Evolutionary conservation across 345 rosid genomes (phyloP), one percentile per base, ranked within the genome.

Genomic region (Carallia pectinifolia): DNA sequence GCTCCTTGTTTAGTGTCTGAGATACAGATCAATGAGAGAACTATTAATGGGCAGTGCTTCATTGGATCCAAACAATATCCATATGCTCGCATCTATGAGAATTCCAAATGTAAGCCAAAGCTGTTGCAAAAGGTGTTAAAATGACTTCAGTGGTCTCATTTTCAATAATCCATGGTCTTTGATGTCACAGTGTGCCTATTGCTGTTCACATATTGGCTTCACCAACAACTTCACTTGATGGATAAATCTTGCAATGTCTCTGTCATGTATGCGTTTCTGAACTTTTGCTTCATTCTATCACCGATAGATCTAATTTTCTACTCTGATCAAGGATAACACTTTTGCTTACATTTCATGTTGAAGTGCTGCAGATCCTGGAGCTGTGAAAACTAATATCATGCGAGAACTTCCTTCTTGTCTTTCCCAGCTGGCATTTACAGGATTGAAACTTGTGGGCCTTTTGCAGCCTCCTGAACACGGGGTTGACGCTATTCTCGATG

Each of bases 341-440:
- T 63, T 40, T 56, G 74, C 19, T 73, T 73, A 44, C 48, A 23
- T 66, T 68, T 36, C 53, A 58, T 48, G 59, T 62, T 75, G 44
- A 72, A 91, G 98, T 79, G 88, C 95, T 67, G 92, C 83, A 13
- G 99, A 95, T 85, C 99, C 97, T 67, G 99, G 97, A 80, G 76
- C 62, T 0, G 99, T 86, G 23, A 62, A 85, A 77, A 95, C 99
- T 54, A 86, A 89, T 71, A 88, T 95, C 79, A 87, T 89, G 99
- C 85, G 90, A 71, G 99, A 95, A 82, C 65, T 92, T 76, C 98
- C 99, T 70, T 70, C 67, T 0, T 85, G 36, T 67, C 76, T 92
- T 65, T 83, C 90, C 62, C 37, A 47, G 31, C 18, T 75, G 62
- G 89, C 97, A 58, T 82, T 79, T 66, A 61, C 39, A 2, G 62